Percentiles rank a stretch among this genome's conserved stretches.
These are phyloP conservation scores for Mrakia blollopis DNA, from an alignment of 768 basidiomycete species.

Conservation along the genomic window DNA sequence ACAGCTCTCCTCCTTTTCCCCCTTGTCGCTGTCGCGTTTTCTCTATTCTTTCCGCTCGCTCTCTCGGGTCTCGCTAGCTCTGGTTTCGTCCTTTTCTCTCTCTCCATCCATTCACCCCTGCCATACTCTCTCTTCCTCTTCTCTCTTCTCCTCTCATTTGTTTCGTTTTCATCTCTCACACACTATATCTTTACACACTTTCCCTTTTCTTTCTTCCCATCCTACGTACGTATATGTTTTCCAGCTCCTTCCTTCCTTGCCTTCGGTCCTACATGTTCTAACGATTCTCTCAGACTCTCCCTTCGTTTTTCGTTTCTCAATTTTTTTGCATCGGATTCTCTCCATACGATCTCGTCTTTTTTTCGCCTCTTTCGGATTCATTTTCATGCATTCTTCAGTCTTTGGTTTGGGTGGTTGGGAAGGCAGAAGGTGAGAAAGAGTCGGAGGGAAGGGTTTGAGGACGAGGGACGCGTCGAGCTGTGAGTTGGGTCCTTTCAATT, in stretches of 20 bases:
- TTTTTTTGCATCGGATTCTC: background rate
- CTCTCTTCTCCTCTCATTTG: no score
- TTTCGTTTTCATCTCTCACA: background rate
- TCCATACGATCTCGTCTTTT: background rate
- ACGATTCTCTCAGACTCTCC: background rate
- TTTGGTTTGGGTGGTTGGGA: background rate
- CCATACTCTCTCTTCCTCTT: no score
- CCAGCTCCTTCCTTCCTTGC: background rate
- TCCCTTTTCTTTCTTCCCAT: background rate
- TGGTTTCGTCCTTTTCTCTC: background rate
- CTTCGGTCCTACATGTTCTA: background rate
- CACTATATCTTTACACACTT: background rate
- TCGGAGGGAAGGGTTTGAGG: background rate
- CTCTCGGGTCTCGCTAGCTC: background rate
- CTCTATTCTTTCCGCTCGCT: background rate
- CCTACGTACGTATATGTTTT: background rate
- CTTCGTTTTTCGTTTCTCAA: background rate
- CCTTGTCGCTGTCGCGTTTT: no score
- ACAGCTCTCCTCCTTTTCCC: background rate
- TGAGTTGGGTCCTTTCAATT: no score
- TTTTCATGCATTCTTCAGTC: background rate
- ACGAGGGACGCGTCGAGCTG: no score
- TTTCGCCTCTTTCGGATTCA: background rate
- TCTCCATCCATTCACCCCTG: no score
- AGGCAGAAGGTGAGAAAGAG: background rate